Conservation (phyloP, 2,329 filamentous ascomycete genomes). For the Piedraia hortae region DNA sequence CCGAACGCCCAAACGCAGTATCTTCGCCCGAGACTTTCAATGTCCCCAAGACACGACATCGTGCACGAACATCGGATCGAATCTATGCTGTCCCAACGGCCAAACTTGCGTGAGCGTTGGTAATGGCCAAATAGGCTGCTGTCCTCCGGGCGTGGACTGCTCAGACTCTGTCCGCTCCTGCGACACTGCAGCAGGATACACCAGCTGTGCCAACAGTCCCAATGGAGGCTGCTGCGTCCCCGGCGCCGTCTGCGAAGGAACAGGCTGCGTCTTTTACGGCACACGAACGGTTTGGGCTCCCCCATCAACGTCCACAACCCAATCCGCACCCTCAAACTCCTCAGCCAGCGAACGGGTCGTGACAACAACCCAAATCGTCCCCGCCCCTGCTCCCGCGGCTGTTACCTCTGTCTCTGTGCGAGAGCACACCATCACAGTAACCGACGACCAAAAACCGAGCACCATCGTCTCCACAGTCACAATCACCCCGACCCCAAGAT, state of each 20-base stretch:
- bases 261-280: conserved; percentile 33
- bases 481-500: conserved; percentile 1
- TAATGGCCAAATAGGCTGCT: conserved; percentile 50
- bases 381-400: too few relatives aligned
- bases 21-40: conserved; percentile 28
- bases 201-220: conserved; percentile 33
- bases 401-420: too few relatives aligned
- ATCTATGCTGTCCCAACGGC: conserved; percentile 43
- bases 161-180: conserved; percentile 35
- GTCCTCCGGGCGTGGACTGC: conserved; percentile 36
- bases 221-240: conserved; percentile 54
- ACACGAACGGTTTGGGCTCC: conserved; percentile 9
- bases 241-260: conserved; percentile 38
- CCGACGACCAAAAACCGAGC: conserved; percentile 5
- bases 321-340: too few relatives aligned
- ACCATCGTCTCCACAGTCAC: conserved; percentile 5
- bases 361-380: too few relatives aligned
- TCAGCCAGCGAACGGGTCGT: too few relatives aligned
- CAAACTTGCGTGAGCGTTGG: conserved; percentile 34
- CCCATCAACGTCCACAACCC: conserved; percentile 4
- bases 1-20: conserved; percentile 11
- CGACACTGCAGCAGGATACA: conserved; percentile 26
- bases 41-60: conserved; percentile 39
- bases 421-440: conserved; percentile 9
- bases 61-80: conserved; percentile 36